Evolutionary conservation across 1,139 yeast genomes (phyloP).

Genomic region (Zygosaccharomyces pseudobailii): DNA sequence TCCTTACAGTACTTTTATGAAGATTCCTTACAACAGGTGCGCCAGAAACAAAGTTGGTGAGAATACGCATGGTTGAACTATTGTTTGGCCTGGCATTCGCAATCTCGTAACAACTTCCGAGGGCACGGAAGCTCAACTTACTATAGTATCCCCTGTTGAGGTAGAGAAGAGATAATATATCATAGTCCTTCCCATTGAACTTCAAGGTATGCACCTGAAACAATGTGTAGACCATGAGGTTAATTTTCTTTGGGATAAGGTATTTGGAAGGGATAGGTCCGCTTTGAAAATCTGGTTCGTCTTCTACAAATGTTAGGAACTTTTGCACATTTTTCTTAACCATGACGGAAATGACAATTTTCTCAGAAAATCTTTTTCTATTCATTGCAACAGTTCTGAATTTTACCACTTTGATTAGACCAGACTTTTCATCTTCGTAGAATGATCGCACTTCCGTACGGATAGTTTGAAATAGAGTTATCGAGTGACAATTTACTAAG

Average conservation of each 20-base stretch:
- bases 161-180: neutral
- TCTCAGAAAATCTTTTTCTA: too few species aligned
- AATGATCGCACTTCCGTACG: too few species aligned
- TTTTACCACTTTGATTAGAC: too few species aligned
- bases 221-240: neutral
- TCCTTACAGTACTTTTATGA: neutral
- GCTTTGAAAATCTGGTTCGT: neutral
- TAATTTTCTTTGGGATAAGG: neutral
- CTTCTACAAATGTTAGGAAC: neutral
- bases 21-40: neutral
- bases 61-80: neutral
- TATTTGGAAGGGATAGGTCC: neutral
- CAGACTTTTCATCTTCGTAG: too few species aligned
- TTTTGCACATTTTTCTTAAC: neutral
- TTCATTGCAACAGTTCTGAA: too few species aligned
- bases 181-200: neutral
- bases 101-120: neutral
- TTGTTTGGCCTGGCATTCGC: neutral
- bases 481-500: too few species aligned
- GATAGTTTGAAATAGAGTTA: too few species aligned
- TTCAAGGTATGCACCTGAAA: too few species aligned
- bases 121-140: neutral
- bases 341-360: too few species aligned
- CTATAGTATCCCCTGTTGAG: too few species aligned
- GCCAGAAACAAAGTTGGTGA: neutral